These are phyloP conservation scores for Rhododendron williamsianum DNA, from an alignment of 148 eudicot genomes.

Conservation along the genomic window DNA sequence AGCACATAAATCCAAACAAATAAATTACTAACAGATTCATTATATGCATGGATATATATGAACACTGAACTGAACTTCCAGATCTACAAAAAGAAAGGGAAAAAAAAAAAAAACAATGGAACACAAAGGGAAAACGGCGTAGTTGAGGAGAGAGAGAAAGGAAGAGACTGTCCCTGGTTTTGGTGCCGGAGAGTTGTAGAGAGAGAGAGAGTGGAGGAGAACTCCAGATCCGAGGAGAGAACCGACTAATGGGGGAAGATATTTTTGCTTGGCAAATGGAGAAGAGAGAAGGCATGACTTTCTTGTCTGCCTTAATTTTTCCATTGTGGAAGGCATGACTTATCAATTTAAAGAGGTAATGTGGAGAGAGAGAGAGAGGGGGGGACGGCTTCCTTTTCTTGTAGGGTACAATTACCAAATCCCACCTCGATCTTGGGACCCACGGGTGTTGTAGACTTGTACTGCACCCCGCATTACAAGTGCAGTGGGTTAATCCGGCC, in stretches of 20 bases:
- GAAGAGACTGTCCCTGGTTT: background rate
- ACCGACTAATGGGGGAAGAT: background rate
- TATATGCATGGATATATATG: background rate
- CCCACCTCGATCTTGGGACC: background rate
- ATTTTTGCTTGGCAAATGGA: background rate
- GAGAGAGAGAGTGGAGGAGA: background rate
- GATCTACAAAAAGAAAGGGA: background rate
- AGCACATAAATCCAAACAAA: background rate
- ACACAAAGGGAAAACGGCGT: background rate
- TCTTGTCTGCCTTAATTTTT: too few species aligned
- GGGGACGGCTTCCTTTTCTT: background rate
- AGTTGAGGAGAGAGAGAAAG: background rate
- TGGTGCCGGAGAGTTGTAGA: background rate
- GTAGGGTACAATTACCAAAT: background rate
- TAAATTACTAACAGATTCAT: background rate
- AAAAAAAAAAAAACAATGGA: background rate
- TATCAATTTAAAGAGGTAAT: background rate
- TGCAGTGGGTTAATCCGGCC: accelerated
- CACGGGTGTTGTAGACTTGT: too few species aligned
- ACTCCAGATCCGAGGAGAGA: background rate
- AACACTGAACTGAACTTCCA: background rate
- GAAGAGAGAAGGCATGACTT: background rate
- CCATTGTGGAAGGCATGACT: background rate
- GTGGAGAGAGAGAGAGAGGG: background rate
- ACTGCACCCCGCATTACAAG: accelerated